These are phyloP conservation scores for Cochlearia excelsa DNA, from an alignment of 345 rosid genomes.

Conservation along the genomic window DNA sequence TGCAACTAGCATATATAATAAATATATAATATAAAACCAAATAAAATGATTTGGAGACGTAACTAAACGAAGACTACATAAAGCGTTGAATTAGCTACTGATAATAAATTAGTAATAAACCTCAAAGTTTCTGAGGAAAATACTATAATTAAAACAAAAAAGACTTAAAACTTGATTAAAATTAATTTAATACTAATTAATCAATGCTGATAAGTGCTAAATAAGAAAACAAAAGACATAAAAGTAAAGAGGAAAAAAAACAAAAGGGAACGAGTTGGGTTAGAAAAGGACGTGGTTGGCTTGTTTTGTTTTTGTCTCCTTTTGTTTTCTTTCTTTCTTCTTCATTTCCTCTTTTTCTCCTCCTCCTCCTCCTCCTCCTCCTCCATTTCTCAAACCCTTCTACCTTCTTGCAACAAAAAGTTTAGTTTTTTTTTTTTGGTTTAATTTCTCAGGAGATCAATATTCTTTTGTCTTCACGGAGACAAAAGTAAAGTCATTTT, in stretches of 20 bases:
- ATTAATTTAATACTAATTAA: slow-evolving; percentile 6
- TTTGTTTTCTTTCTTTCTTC: slow-evolving; percentile 35
- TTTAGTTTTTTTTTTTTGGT: not conserved
- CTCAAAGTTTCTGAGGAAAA: slow-evolving; percentile 15
- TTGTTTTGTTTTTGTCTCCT: slow-evolving; percentile 29
- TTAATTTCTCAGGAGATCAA: not conserved
- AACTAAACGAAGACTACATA: slow-evolving; percentile 22
- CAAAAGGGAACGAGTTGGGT: slow-evolving; percentile 20
- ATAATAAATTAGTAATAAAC: slow-evolving; percentile 24
- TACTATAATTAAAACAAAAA: slow-evolving; percentile 30
- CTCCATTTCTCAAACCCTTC: slow-evolving; percentile 23
- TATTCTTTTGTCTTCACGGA: slow-evolving; percentile 1
- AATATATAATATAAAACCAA: not conserved
- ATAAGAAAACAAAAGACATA: slow-evolving; percentile 28
- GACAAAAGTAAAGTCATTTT: slow-evolving; percentile 7
- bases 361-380: slow-evolving; percentile 17
- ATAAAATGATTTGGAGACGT: slow-evolving; percentile 12
- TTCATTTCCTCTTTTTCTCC: slow-evolving; percentile 22
- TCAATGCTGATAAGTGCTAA: slow-evolving; percentile 22
- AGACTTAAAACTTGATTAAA: slow-evolving; percentile 27
- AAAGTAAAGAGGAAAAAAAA: slow-evolving; percentile 2
- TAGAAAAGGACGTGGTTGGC: slow-evolving; percentile 38
- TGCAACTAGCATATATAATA: slow-evolving; percentile 9
- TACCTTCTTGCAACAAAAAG: not conserved
- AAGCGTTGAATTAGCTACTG: slow-evolving; percentile 30